Evolutionary conservation across 306 rosid genomes (phyloP).

Genomic region (Benincasa hispida): DNA sequence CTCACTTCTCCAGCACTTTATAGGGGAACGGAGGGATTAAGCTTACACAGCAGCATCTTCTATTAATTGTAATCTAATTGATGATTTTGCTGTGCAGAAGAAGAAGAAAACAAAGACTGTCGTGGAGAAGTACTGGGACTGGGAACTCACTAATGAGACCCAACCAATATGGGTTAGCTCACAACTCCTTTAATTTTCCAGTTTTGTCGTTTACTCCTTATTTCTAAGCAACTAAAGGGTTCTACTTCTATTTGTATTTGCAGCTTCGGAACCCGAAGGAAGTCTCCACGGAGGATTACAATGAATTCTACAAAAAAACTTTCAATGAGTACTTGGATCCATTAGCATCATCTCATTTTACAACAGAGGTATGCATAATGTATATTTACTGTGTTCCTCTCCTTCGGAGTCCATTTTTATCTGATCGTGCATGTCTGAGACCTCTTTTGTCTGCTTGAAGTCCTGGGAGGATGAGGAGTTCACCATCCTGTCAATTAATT

Average conservation of each 20-base stretch:
- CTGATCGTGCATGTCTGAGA: background rate
- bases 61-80: slow-evolving; percentile 7
- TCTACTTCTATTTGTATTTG: slow-evolving; percentile 10
- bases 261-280: slow-evolving; percentile 96
- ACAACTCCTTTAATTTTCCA: background rate
- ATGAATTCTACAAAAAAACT: slow-evolving; percentile 82
- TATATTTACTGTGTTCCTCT: background rate
- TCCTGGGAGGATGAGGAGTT: background rate
- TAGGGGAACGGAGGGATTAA: background rate
- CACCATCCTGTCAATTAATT: background rate
- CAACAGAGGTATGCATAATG: slow-evolving; percentile 57
- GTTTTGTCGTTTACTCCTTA: background rate
- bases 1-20: background rate
- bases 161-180: slow-evolving; percentile 88
- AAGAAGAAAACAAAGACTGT: slow-evolving; percentile 92
- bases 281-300: slow-evolving; percentile 79
- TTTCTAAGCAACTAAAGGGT: background rate
- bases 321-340: slow-evolving; percentile 90
- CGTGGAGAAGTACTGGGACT: slow-evolving; percentile 88
- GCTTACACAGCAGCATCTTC: background rate
- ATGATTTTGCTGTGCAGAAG: slow-evolving; percentile 36
- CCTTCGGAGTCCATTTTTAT: background rate
- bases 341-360: slow-evolving; percentile 85
- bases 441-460: background rate
- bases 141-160: slow-evolving; percentile 90